phyloP scores from a whole-genome alignment of 768 basidiomycete genomes.

The Rhizopogon salebrosus region DNA sequence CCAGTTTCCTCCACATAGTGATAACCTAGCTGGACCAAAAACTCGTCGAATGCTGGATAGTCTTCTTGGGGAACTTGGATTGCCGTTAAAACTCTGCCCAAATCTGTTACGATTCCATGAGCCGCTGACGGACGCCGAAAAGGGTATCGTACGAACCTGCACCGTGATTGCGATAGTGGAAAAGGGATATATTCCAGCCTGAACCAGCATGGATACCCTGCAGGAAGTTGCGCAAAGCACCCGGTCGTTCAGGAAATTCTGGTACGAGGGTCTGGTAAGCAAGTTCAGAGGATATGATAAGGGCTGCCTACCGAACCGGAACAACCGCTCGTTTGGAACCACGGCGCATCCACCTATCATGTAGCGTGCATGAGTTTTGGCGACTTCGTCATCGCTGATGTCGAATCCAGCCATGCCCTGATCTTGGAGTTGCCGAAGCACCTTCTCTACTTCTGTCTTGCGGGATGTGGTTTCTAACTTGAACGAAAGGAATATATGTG shows the following conservation, averaged over 20 bases:
- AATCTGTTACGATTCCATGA: conserved; percentile 44
- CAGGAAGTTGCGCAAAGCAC: conserved; percentile 87
- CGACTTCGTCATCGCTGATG: conserved; percentile 92
- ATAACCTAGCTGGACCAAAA: conserved; percentile 77
- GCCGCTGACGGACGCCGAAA: not conserved
- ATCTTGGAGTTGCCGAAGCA: conserved; percentile 58
- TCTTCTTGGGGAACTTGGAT: conserved; percentile 83
- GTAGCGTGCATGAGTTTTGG: conserved; percentile 91
- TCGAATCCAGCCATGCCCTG: conserved; percentile 81
- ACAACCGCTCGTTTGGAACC: conserved; percentile 82
- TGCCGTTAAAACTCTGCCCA: conserved; percentile 90
- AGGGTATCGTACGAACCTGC: conserved; percentile 56
- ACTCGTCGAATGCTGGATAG: conserved; percentile 61
- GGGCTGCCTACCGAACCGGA: conserved; percentile 78
- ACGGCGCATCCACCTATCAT: conserved; percentile 83
- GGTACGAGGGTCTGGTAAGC: conserved; percentile 4
- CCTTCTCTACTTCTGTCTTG: conserved; percentile 52
- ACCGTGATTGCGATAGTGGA: conserved; percentile 98
- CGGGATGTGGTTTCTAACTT: conserved; percentile 57
- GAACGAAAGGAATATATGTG: conserved; percentile 91
- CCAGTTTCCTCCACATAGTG: conserved; percentile 90
- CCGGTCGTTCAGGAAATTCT: conserved; percentile 97
- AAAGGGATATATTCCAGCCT: conserved; percentile 93
- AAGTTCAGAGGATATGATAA: conserved; percentile 9
- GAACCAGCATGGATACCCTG: conserved; percentile 58